Evolutionary conservation across 1,139 yeast species (phyloP), one percentile per base, ranked within the genome.

Genomic region (Yamadazyma taylorii): DNA sequence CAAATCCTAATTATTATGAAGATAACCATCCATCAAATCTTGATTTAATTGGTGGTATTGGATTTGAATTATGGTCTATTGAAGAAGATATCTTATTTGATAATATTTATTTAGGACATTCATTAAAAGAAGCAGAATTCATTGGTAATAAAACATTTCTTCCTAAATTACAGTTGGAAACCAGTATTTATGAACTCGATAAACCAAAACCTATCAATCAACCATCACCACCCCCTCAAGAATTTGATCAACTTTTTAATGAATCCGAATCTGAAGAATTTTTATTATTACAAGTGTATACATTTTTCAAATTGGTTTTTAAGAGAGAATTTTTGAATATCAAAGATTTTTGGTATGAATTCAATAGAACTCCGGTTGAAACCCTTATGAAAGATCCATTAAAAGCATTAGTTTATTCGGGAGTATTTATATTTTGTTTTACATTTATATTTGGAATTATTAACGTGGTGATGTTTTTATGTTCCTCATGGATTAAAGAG

Each of bases 31-130:
- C 95, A 8, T 67, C 83, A 4, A 68, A 79, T 47, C 62, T 87
- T 45, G 83, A 77, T 50, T 75, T 80, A 29, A 78, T 89, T 50
- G 92, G 89, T 19, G 95, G 85, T 7, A 53, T 90, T 37, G 96
- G 96, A 4, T 85, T 90, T 56, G 97, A 90, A 59, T 69, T 89
- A 47, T 89, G 96, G 96, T 79, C 94, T 39, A 83, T 89, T 82
- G 85, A 86, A 48, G 70, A 73, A 32, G 77, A 83, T 36, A 76
- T 87, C 35, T 51, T 86, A 54, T 87, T 90, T 56, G 88, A 87
- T 60, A 87, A 89, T 62, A 79, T 89, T 39, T 89, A 88, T 58
- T 58, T 90, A 45, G 97, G 97, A 11, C 92, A 86, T 54, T 80
- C 87, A 3, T 63, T 88, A 13, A 69, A 63, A 19, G 96, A 89